Conservation (phyloP, 75 land plant species). For the Selaginella tamariscina region DNA sequence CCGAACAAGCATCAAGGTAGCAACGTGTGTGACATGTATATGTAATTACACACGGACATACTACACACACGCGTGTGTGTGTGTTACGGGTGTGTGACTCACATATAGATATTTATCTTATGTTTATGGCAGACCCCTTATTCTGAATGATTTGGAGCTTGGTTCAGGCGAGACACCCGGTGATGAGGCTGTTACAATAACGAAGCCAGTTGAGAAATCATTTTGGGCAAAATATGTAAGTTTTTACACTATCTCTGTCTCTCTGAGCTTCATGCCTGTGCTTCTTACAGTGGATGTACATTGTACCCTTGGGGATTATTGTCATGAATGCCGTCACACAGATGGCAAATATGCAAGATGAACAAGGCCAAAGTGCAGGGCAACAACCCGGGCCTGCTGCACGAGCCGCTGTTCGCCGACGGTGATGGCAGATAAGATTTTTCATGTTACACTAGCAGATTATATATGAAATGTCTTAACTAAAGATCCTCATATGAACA, state of each 20-base stretch:
- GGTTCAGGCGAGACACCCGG: conserved; percentile 24
- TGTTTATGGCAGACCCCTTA: conserved; percentile 34
- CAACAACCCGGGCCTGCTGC: conserved; percentile 25
- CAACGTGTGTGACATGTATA: background rate
- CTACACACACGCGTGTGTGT: no score
- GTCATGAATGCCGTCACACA: conserved; percentile 85
- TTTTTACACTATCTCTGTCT: background rate
- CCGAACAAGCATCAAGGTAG: conserved; percentile 66
- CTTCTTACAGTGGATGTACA: conserved; percentile 85
- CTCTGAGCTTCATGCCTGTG: background rate
- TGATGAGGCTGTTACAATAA: conserved; percentile 36
- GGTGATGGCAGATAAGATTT: no score
- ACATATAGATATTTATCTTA: background rate
- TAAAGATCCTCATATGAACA: no score
- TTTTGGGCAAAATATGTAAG: conserved; percentile 99
- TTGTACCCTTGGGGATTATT: conserved; percentile 73
- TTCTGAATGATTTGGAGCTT: conserved; percentile 32
- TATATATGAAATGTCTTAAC: no score
- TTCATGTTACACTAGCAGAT: no score
- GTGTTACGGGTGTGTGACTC: background rate
- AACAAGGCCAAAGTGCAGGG: conserved; percentile 6
- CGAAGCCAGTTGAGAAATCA: conserved; percentile 57
- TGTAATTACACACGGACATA: background rate
- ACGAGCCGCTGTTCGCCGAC: conserved; percentile 4
- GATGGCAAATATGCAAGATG: conserved; percentile 76